phyloP scores from a whole-genome alignment of 2,329 filamentous ascomycete species.

The Coccinonectria pachysandricola region DNA sequence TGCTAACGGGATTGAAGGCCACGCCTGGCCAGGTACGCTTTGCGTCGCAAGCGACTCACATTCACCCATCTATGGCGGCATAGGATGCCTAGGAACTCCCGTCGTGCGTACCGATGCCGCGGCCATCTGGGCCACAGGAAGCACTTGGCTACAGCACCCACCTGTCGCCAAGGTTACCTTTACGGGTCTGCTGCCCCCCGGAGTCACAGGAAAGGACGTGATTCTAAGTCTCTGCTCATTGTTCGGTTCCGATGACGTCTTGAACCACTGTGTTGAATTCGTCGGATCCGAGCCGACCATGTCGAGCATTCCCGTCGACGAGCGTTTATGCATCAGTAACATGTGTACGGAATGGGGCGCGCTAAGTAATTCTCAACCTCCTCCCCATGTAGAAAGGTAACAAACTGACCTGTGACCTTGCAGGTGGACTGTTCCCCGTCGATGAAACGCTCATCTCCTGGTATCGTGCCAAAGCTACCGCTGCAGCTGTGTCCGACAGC shows the following conservation, averaged over 20 bases:
- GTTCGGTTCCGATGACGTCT: slow-evolving; percentile 77
- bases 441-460: slow-evolving; percentile 62
- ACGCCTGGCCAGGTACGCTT: slow-evolving; percentile 74
- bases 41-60: slow-evolving; percentile 72
- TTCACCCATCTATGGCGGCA: slow-evolving; percentile 65
- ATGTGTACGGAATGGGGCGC: slow-evolving; percentile 81
- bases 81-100: slow-evolving; percentile 48
- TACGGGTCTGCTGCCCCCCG: slow-evolving; percentile 61
- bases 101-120: slow-evolving; percentile 84
- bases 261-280: slow-evolving; percentile 89
- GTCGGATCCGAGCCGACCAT: slow-evolving; percentile 70
- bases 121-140: slow-evolving; percentile 70
- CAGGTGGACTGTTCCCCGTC: slow-evolving; percentile 57
- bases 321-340: slow-evolving; percentile 63
- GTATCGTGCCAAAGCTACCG: slow-evolving; percentile 68
- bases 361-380: slow-evolving; percentile 34
- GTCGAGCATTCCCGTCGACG: slow-evolving; percentile 59
- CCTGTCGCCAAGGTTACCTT: slow-evolving; percentile 74
- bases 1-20: slow-evolving; percentile 40
- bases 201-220: slow-evolving; percentile 88
- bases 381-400: not conserved
- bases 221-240: slow-evolving; percentile 81
- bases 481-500: slow-evolving; percentile 48
- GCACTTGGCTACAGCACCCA: slow-evolving; percentile 84
- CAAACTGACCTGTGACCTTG: slow-evolving; percentile 1